phyloP scores from a whole-genome alignment of 331 rosid species.

The Saraca asoca region DNA sequence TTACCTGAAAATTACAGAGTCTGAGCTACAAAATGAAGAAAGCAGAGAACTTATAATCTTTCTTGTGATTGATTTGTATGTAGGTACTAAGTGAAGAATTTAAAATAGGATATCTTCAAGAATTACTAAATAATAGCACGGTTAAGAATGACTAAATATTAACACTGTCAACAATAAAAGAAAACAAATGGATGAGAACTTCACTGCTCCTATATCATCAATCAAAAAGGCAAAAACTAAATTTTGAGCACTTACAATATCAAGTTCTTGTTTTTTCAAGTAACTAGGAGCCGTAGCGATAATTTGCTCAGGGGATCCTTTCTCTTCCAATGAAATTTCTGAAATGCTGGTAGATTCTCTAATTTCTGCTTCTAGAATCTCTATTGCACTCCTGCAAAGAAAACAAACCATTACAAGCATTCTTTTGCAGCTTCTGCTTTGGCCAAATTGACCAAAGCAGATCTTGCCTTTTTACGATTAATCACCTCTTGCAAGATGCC shows the following conservation, averaged over 20 bases:
- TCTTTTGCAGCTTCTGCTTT: not conserved
- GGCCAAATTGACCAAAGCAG: constrained; percentile 12
- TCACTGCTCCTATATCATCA: not conserved
- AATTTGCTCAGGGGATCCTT: constrained; percentile 43
- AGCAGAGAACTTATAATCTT: not conserved
- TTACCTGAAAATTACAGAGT: constrained; percentile 63
- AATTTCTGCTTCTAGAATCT: constrained; percentile 71
- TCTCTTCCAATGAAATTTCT: constrained; percentile 40
- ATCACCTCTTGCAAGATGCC: constrained; percentile 3
- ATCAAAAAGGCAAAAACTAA: not conserved
- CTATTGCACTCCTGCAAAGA: constrained; percentile 76
- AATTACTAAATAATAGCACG: too few relatives aligned
- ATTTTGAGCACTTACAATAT: constrained; percentile 47
- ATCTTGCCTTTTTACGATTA: not conserved
- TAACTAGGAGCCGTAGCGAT: constrained; percentile 32
- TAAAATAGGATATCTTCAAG: not conserved
- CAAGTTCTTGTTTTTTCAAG: constrained; percentile 47
- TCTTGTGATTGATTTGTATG: not conserved
- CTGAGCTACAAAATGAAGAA: constrained; percentile 4
- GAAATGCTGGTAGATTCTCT: constrained; percentile 49
- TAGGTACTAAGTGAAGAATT: not conserved
- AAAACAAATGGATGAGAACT: not conserved
- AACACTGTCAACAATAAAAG: not conserved
- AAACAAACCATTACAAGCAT: not conserved
- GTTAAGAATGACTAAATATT: not conserved